Evolutionary conservation across 176 grass and related monocot genomes (phyloP), one percentile per base, ranked within the genome.

Genomic region (Rhynchospora breviuscula): DNA sequence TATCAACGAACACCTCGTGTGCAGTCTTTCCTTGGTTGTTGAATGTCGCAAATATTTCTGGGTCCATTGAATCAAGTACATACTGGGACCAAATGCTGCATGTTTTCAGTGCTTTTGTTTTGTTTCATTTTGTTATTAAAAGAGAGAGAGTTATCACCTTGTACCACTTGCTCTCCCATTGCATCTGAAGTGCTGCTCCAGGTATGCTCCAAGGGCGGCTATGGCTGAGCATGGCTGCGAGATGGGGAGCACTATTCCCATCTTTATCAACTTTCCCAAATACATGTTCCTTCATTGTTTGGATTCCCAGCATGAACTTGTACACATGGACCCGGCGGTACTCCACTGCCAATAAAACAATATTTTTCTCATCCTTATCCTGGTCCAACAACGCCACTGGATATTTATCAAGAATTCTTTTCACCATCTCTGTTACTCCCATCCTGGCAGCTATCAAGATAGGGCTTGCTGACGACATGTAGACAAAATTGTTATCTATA

Each of bases 131-230:
- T 10, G 45, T 13, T 31, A 33, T 4, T n/a, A 43, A 21, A 17
- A 31, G 67, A 1, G 65, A 73, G 44, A 73, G 44, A 49, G n/a
- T 6, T n/a, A 49, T 73, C 18, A 85, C 83, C 68, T 85, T 85
- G 71, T 85, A 85, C 83, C 83, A 85, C 60, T 78, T 85, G 54
- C 68, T 78, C 21, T 85, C 83, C 70, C 70, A 85, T 48, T 78
- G 83, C 83, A 85, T 85, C 49, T 85, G 83, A 63, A 85, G 83
- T 63, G 83, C 83, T 0, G 54, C 83, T 31, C 70, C 83, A 21
- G 69, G 56, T 40, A 85, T 85, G 56, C 12, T 49, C 83, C 83
- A 85, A 7, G 83, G 83, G 11, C 52, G 51, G 11, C 51, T 61
- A 10, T 65, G 35, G 58, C 68, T 47, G 10, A 54, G 83, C 70